Evolutionary conservation across 345 rosid species (phyloP).

Genomic region (Sisymbrium altissimum): DNA sequence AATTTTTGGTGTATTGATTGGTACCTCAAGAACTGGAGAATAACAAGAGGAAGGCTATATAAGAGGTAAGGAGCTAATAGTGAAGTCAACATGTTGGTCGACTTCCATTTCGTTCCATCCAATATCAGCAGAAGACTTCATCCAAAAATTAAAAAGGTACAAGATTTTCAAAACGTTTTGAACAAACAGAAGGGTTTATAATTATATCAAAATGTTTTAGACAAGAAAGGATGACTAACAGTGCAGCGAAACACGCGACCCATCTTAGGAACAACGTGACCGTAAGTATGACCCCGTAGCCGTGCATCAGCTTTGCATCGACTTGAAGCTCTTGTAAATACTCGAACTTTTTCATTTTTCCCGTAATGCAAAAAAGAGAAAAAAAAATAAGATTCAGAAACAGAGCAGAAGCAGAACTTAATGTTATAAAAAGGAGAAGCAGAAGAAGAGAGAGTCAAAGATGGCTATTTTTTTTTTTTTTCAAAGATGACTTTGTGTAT

Average conservation of each 20-base stretch:
- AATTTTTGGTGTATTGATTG: neutral
- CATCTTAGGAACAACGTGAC: conserved; percentile 63
- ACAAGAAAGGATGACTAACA: conserved; percentile 38
- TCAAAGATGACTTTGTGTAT: too few species aligned
- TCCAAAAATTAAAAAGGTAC: neutral
- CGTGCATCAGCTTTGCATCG: conserved; percentile 42
- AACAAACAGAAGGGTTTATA: neutral
- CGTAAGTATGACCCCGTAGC: conserved; percentile 48
- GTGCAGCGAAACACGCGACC: conserved; percentile 67
- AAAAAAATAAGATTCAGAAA: neutral
- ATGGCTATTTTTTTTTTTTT: neutral
- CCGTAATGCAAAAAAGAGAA: too few species aligned
- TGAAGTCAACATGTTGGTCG: conserved; percentile 61
- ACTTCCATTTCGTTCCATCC: conserved; percentile 80
- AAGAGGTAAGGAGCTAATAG: conserved; percentile 71
- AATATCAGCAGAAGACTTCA: conserved; percentile 62
- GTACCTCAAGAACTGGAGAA: conserved; percentile 66
- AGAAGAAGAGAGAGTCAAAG: too few species aligned
- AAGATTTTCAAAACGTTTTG: too few species aligned
- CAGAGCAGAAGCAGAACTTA: neutral
- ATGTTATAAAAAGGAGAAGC: too few species aligned
- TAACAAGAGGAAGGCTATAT: conserved; percentile 55
- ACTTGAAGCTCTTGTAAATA: conserved; percentile 45
- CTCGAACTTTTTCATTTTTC: conserved; percentile 47
- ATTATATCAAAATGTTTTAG: neutral